phyloP scores from a whole-genome alignment of 805 yeast species.

The Yarrowia hollandica region DNA sequence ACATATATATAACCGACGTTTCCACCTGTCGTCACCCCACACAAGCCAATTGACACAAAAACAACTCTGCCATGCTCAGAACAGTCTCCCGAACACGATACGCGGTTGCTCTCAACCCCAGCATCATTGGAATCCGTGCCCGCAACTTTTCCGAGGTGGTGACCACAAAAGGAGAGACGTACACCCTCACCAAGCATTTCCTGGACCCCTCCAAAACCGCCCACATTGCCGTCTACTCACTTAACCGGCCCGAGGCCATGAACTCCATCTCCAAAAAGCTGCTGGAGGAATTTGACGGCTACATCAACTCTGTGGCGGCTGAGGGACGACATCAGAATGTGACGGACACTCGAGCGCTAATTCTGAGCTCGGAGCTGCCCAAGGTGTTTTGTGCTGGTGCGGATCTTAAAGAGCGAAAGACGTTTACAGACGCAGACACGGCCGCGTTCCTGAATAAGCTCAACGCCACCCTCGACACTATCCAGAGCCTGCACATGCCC shows the following conservation, averaged over 20 bases:
- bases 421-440: constrained; percentile 39
- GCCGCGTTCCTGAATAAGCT: constrained; percentile 37
- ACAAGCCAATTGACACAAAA: background rate
- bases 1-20: background rate
- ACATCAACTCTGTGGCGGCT: constrained; percentile 35
- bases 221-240: constrained; percentile 35
- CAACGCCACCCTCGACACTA: constrained; percentile 39
- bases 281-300: constrained; percentile 36
- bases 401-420: constrained; percentile 41
- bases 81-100: background rate
- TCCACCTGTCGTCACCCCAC: too few relatives aligned
- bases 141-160: background rate
- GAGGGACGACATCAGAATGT: constrained; percentile 31
- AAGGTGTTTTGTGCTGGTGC: constrained; percentile 40
- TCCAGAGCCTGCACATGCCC: constrained; percentile 43
- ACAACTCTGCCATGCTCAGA: too few relatives aligned
- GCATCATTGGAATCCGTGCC: too few relatives aligned
- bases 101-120: too few relatives aligned
- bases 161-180: constrained; percentile 2
- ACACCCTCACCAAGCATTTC: constrained; percentile 16
- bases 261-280: constrained; percentile 40
- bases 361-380: constrained; percentile 36
- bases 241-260: constrained; percentile 41
- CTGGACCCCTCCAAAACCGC: background rate
- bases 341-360: constrained; percentile 35